Evolutionary conservation across 805 yeast genomes (phyloP), one percentile per base, ranked within the genome.

Genomic region (Brettanomyces custersianus): DNA sequence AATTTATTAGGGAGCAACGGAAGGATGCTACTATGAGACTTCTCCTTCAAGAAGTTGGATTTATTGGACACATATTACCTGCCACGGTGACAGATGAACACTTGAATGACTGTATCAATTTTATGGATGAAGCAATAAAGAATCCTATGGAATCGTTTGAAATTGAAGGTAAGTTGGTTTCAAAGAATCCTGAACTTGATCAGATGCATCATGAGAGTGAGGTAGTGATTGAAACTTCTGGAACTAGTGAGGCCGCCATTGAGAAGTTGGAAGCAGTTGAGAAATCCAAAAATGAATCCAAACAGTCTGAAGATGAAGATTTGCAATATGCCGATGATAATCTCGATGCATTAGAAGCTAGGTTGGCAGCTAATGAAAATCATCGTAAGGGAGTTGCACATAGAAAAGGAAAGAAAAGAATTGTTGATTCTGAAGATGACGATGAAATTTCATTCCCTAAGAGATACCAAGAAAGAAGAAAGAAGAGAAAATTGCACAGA

Each of bases 271-370:
- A 53, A 33, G 46, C 34, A 17, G 45, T 42, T 4, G 45, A 40
- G 9, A 34, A 40, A 18, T 25, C 32, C 25, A 40, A 34, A 8
- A 40, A 34, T n/a, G 33, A 35, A 10, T 28, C 40, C 25, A 31
- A 33, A 4, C 36, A 44, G 20, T 44, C 43, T 9, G 66, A 60
- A 29, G 62, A 63, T n/a, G 59, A 66, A 5, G 68, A 59, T 30
- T 55, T 53, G 12, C 62, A 57, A 18, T 55, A 49, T 13, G 57
- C 49, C 12, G 55, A 53, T 15, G 44, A 48, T 13, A 66, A 63
- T 42, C 51, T 69, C 23, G 74, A 67, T 27, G 45, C 49, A 26
- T 41, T 67, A 35, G 72, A 66, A 37, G 60, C 55, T 1, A 41
- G 53, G 20, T 35, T 63, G 20, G 47, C 36, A 13, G 37, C 39